Base-by-base conservation (phyloP, 73 alveolate genomes). In the Tetrahymena borealis region DNA sequence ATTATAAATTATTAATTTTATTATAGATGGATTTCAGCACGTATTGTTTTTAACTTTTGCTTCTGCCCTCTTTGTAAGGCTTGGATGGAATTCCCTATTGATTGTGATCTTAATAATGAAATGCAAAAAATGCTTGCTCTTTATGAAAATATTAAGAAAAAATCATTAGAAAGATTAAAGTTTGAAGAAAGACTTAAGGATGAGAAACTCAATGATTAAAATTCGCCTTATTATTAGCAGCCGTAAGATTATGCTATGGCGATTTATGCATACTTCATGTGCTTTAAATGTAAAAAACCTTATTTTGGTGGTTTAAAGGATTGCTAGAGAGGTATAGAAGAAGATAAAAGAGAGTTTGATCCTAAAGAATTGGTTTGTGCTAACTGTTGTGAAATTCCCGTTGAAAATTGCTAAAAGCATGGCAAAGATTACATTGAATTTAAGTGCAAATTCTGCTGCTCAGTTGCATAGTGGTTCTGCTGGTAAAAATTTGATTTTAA, bases 371-470 rank as follows among this genome's bases (percentile, higher is more conserved):
- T 97, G 40, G 96, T 97, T 2, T 98, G 98, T 32, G 96, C 97
- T 79, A 79, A 91, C 96, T 39, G 98, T 91, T 92, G 97, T 91
- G 97, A 97, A 33, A 95, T 95, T 10, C 97, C 98, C 6, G 93
- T 91, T 78, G 95, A 96, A 13, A 91, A 96, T 39, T 97, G 99
- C 90, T 40, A 41, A 33, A 94, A 92, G 92, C 99, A 98, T 96
- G 98, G 98, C 43, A 94, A 95, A 91, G 99, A 97, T 91, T 98
- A 95, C 91, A 96, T 98, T 33, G 99, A 98, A 94, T 98, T 95
- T 94, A 98, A 98, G 94, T 98, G 99, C 92, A 97, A 97, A 91
- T 98, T 95, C 91, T 98, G 99, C 91, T 98, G 99, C 91, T 93
- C 96, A 85, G 93, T 98, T 1, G 98, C 99, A 28, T 91, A 96